A percentile compares a stretch with the other conserved stretches of the same genome.
Conservation (phyloP, 2,329 filamentous ascomycete genomes). For the Madurella mycetomatis region DNA sequence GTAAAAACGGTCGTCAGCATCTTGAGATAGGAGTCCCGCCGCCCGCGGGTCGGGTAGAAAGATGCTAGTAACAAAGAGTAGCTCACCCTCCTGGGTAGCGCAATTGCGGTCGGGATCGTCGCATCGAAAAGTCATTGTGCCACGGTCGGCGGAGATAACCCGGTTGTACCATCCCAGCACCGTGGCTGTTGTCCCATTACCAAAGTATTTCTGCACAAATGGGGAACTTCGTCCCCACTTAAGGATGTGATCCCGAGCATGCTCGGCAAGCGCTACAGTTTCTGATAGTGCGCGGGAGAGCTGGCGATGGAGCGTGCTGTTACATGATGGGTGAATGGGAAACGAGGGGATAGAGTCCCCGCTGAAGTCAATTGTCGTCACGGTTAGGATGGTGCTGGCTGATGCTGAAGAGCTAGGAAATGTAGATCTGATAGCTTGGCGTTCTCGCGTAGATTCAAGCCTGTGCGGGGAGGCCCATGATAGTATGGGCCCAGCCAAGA, state of each 20-base stretch:
- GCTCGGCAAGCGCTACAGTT: slow-evolving; percentile 51
- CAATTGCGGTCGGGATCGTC: slow-evolving; percentile 67
- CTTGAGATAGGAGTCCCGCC: not conserved
- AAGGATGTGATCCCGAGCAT: slow-evolving; percentile 60
- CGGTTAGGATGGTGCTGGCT: not conserved
- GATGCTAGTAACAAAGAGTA: not conserved
- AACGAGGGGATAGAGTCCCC: slow-evolving; percentile 27
- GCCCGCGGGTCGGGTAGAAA: not conserved
- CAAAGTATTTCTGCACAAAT: slow-evolving; percentile 64
- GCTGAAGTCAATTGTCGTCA: slow-evolving; percentile 17
- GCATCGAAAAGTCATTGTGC: slow-evolving; percentile 58
- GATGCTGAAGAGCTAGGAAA: not conserved
- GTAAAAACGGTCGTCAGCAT: not conserved
- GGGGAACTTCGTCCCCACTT: slow-evolving; percentile 53
- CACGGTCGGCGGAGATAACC: slow-evolving; percentile 54
- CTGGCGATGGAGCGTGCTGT: slow-evolving; percentile 54
- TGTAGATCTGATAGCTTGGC: not conserved
- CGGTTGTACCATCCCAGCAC: slow-evolving; percentile 60
- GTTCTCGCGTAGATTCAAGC: not conserved
- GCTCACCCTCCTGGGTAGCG: slow-evolving; percentile 40
- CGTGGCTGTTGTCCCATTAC: slow-evolving; percentile 52
- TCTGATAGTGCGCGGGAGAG: slow-evolving; percentile 55
- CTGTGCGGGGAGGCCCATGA: not conserved
- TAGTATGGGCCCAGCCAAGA: not conserved
- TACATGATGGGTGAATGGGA: slow-evolving; percentile 62